phyloP scores from a whole-genome alignment of 768 basidiomycete species.

The Macrolepiota fuliginosa region DNA sequence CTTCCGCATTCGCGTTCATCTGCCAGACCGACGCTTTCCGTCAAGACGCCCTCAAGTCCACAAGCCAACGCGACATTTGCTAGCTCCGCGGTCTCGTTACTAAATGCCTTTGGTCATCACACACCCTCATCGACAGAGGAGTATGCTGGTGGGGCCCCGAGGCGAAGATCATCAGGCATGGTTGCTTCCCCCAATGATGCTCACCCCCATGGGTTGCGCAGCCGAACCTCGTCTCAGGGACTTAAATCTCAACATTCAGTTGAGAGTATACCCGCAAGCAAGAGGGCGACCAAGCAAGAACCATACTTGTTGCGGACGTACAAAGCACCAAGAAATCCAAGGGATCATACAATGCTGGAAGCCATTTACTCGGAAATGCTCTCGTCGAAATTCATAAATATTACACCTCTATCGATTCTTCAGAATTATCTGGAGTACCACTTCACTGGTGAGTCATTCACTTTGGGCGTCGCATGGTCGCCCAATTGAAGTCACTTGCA shows the following conservation, averaged over 20 bases:
- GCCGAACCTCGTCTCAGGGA: background rate
- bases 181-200: background rate
- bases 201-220: background rate
- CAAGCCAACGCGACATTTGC: constrained; percentile 15
- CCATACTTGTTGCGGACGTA: constrained; percentile 34
- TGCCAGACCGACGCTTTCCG: constrained; percentile 18
- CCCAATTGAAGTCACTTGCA: constrained; percentile 19
- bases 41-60: constrained; percentile 18
- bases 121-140: constrained; percentile 9
- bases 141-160: constrained; percentile 1
- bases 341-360: constrained; percentile 65
- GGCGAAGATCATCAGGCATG: constrained; percentile 15
- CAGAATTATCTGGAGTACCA: constrained; percentile 54
- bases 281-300: constrained; percentile 14
- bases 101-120: constrained; percentile 19
- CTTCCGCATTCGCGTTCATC: constrained; percentile 18
- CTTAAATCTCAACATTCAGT: background rate
- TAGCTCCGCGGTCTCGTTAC: constrained; percentile 25
- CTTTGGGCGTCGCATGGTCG: background rate
- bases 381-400: constrained; percentile 64
- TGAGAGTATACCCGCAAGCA: background rate
- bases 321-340: constrained; percentile 50
- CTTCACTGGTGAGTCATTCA: constrained; percentile 50
- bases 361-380: constrained; percentile 69
- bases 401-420: constrained; percentile 59